A percentile compares a stretch with the other conserved stretches of the same genome.
phyloP scores from a whole-genome alignment of 176 grass and related monocot species.

The Thinopyrum elongatum region DNA sequence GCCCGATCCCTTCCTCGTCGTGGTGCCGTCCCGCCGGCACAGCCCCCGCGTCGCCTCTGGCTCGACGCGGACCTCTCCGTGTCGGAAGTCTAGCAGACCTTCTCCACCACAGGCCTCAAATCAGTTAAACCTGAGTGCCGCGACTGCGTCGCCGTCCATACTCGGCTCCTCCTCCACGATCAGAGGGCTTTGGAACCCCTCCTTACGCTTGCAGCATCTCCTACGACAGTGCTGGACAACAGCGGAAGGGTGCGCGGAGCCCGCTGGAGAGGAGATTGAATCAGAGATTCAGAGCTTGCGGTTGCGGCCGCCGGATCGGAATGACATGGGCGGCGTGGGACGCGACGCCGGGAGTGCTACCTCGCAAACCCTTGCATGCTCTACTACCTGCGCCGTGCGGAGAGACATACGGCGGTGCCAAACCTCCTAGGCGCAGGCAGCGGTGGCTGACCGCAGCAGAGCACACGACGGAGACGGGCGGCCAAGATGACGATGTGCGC shows the following conservation, averaged over 20 bases:
- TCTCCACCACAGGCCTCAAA: conserved; percentile 49
- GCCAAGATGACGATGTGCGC: no score
- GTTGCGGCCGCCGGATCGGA: conserved; percentile 50
- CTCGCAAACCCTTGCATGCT: conserved; percentile 9
- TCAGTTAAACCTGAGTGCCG: conserved; percentile 25
- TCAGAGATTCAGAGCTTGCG: conserved; percentile 43
- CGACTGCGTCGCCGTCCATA: background rate
- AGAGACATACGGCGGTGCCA: background rate
- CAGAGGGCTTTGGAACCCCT: conserved; percentile 33
- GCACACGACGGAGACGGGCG: no score
- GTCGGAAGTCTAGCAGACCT: conserved; percentile 45
- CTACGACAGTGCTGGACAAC: conserved; percentile 9
- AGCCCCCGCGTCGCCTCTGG: no score
- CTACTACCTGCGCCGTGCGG: conserved; percentile 13
- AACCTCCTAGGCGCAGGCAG: no score
- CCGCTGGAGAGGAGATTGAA: conserved; percentile 77
- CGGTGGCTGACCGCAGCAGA: no score
- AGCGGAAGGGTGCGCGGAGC: conserved; percentile 32
- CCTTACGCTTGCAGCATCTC: conserved; percentile 57
- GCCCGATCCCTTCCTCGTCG: no score
- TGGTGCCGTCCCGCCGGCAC: no score
- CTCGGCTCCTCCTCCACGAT: conserved; percentile 33
- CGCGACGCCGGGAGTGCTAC: background rate
- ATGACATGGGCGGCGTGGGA: conserved; percentile 42
- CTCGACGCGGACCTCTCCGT: conserved; percentile 49